Conservation (phyloP, 495 filamentous ascomycete species). For the Daldinia bambusicola region DNA sequence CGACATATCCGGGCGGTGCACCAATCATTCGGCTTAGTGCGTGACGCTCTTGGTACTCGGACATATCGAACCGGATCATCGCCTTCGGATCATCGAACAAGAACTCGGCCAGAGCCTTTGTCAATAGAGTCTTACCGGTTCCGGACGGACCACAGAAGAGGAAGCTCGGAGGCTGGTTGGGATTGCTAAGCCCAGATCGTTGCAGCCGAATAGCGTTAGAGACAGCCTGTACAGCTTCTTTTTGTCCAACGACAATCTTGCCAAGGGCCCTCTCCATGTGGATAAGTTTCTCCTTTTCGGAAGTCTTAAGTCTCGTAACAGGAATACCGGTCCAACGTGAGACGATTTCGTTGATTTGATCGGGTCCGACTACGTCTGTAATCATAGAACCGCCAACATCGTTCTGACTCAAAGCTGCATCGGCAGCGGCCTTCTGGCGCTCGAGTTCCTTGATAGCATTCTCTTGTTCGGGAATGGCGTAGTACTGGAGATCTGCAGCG, state of each 20-base stretch:
- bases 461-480: constrained; percentile 94
- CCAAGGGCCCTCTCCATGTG: constrained; percentile 89
- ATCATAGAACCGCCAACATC: constrained; percentile 74
- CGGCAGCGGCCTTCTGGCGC: constrained; percentile 77
- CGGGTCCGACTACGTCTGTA: constrained; percentile 92
- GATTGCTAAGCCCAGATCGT: constrained; percentile 91
- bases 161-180: constrained; percentile 96
- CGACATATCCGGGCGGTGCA: constrained; percentile 95
- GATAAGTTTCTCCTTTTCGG: constrained; percentile 96
- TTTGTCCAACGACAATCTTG: constrained; percentile 90
- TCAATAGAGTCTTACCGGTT: constrained; percentile 96
- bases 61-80: constrained; percentile 99
- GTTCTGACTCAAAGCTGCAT: constrained; percentile 74
- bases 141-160: constrained; percentile 98
- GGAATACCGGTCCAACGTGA: constrained; percentile 96
- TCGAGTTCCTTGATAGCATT: constrained; percentile 81
- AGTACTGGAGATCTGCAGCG: constrained; percentile 94
- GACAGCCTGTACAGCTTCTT: constrained; percentile 92
- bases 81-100: constrained; percentile 96
- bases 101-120: constrained; percentile 96
- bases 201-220: constrained; percentile 96
- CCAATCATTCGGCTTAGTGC: constrained; percentile 97
- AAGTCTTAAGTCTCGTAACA: constrained; percentile 89
- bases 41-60: constrained; percentile 98
- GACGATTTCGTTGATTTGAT: constrained; percentile 99